phyloP scores from a whole-genome alignment of 805 yeast genomes.

The baker's yeast (Saccharomyces cerevisiae) region DNA sequence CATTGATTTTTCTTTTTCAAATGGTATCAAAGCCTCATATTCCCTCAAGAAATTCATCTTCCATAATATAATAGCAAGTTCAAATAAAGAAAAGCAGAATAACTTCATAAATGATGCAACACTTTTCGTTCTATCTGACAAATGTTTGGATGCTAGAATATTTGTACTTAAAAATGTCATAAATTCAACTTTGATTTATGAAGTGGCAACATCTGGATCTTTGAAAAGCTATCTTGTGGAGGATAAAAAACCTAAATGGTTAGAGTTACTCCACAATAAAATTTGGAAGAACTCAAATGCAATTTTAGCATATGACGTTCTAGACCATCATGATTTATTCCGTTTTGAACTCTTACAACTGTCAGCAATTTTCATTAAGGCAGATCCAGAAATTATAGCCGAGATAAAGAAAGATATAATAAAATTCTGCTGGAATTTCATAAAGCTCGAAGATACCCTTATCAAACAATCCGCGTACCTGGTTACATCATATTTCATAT shows the following conservation, averaged over 20 bases:
- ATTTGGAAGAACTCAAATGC: slow-evolving; percentile 68
- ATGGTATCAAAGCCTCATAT: slow-evolving; percentile 25
- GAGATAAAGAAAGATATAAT: slow-evolving; percentile 75
- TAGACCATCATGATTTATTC: slow-evolving; percentile 66
- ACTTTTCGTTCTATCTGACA: slow-evolving; percentile 40
- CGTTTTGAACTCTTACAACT: slow-evolving; percentile 73
- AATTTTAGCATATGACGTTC: slow-evolving; percentile 36
- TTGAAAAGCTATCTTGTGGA: slow-evolving; percentile 38
- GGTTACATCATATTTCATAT: slow-evolving; percentile 75
- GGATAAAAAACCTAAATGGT: slow-evolving; percentile 46
- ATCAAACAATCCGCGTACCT: slow-evolving; percentile 91
- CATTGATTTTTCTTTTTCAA: slow-evolving; percentile 31
- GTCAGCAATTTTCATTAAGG: slow-evolving; percentile 66
- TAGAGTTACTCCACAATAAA: slow-evolving; percentile 48
- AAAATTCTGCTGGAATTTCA: slow-evolving; percentile 89
- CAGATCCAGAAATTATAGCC: slow-evolving; percentile 50
- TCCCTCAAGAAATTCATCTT: slow-evolving; percentile 52
- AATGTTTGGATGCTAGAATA: slow-evolving; percentile 46
- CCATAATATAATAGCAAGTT: slow-evolving; percentile 43
- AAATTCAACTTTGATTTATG: slow-evolving; percentile 57
- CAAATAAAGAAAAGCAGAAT: slow-evolving; percentile 40
- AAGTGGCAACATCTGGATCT: slow-evolving; percentile 43
- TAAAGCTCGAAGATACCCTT: slow-evolving; percentile 79
- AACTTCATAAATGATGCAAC: slow-evolving; percentile 45
- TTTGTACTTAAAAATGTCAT: slow-evolving; percentile 56